A percentile compares a stretch with the other conserved stretches of the same genome.
Evolutionary conservation across 352 stramenopile genomes (phyloP).

Genomic region (Globisporangium orthogonon): DNA sequence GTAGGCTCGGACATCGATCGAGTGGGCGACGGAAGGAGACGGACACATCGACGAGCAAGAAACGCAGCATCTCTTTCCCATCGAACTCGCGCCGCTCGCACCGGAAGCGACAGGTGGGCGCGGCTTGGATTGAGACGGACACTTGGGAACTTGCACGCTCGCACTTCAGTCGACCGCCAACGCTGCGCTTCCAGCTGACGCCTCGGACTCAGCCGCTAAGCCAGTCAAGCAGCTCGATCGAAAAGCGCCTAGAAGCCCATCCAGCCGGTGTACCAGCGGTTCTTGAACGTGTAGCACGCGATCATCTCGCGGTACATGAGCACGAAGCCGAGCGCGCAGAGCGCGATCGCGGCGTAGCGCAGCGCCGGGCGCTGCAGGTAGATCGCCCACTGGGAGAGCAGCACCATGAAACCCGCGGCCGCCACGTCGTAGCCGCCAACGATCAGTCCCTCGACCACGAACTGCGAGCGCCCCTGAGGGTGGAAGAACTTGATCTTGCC

Average conservation of each 20-base stretch:
- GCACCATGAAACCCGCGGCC: slow-evolving; percentile 63
- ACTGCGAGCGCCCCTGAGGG: slow-evolving; percentile 75
- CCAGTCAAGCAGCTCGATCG: neutral
- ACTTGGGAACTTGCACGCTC: too few species aligned
- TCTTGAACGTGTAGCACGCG: slow-evolving; percentile 82
- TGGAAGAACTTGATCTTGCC: slow-evolving; percentile 87
- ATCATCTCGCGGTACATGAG: slow-evolving; percentile 86
- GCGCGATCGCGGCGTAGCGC: slow-evolving; percentile 48
- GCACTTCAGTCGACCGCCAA: too few species aligned
- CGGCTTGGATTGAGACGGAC: too few species aligned
- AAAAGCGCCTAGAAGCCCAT: slow-evolving; percentile 57
- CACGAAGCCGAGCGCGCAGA: slow-evolving; percentile 61
- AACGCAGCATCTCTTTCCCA: too few species aligned
- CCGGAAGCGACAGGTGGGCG: too few species aligned
- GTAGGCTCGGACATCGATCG: too few species aligned
- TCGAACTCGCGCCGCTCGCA: too few species aligned
- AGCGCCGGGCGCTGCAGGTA: slow-evolving; percentile 55
- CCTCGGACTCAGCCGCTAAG: neutral
- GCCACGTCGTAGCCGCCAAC: slow-evolving; percentile 64
- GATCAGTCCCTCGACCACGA: slow-evolving; percentile 79
- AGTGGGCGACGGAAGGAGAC: too few species aligned
- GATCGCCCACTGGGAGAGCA: slow-evolving; percentile 80
- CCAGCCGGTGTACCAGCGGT: slow-evolving; percentile 85
- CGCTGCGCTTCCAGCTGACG: too few species aligned
- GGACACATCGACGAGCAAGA: too few species aligned